Evolutionary conservation across 1,284 basidiomycete species (phyloP).

Genomic region (Chalciporus sp.): DNA sequence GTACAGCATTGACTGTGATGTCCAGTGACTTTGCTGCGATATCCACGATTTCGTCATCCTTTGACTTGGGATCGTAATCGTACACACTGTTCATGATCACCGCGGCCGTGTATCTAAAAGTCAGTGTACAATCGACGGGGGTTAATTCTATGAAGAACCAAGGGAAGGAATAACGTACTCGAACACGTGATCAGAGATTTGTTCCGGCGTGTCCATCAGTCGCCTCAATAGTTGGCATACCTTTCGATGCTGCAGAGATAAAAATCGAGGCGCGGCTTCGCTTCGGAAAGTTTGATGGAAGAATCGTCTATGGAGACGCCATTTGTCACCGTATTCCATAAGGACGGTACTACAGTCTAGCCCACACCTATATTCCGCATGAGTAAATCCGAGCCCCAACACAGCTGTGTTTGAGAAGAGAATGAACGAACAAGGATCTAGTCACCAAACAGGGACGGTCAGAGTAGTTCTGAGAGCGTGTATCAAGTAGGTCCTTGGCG

Average conservation of each 20-base stretch:
- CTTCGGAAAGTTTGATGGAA: slow-evolving; percentile 8
- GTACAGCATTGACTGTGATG: neutral
- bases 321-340: slow-evolving; percentile 13
- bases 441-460: neutral
- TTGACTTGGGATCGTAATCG: slow-evolving; percentile 9
- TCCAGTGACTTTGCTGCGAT: neutral
- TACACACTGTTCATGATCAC: slow-evolving; percentile 7
- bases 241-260: neutral
- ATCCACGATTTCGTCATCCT: neutral
- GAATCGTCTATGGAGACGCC: slow-evolving; percentile 16
- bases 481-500: slow-evolving; percentile 12
- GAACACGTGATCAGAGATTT: neutral
- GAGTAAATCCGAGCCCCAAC: no score
- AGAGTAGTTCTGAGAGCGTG: slow-evolving; percentile 9
- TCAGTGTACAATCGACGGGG: no score
- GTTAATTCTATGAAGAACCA: no score
- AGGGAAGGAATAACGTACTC: slow-evolving; percentile 12
- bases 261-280: slow-evolving; percentile 1
- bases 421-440: no score
- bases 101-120: slow-evolving; percentile 1
- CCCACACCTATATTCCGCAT: no score
- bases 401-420: no score
- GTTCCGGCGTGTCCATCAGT: slow-evolving; percentile 5
- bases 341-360: slow-evolving; percentile 1
- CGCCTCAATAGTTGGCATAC: neutral